A percentile compares a stretch with the other conserved stretches of the same genome.
phyloP scores from a whole-genome alignment of 2,329 filamentous ascomycete genomes.

The Thelonectria olida region DNA sequence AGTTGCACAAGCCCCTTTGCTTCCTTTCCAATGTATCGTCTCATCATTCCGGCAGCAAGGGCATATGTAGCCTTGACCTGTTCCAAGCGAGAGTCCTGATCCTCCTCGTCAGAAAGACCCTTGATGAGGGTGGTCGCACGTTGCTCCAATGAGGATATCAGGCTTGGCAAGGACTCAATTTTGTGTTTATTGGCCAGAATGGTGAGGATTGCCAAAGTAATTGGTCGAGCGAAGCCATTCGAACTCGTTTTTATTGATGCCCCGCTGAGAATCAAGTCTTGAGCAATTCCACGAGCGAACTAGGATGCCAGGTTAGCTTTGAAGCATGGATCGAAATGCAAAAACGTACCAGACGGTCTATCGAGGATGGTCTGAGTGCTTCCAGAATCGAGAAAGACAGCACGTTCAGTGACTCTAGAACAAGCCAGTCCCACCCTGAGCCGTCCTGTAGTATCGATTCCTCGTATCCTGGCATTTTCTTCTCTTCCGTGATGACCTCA shows the following conservation, averaged over 20 bases:
- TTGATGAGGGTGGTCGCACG: constrained; percentile 33
- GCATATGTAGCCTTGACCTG: constrained; percentile 47
- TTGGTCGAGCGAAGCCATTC: constrained; percentile 35
- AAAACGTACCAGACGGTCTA: constrained; percentile 47
- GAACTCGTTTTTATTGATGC: constrained; percentile 20
- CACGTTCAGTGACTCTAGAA: constrained; percentile 41
- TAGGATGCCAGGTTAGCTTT: constrained; percentile 34
- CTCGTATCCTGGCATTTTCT: neutral
- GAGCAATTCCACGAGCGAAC: constrained; percentile 49
- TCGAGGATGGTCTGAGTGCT: constrained; percentile 45
- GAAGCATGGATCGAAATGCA: neutral
- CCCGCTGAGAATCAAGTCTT: constrained; percentile 45
- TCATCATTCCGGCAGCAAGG: constrained; percentile 49
- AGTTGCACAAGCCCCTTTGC: constrained; percentile 46
- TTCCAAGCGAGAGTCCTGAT: constrained; percentile 27
- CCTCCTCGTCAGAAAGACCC: constrained; percentile 19
- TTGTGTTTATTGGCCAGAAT: constrained; percentile 57
- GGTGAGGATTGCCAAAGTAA: constrained; percentile 49
- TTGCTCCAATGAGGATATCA: constrained; percentile 42
- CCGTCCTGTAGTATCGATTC: constrained; percentile 18
- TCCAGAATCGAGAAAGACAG: constrained; percentile 52
- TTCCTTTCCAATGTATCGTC: constrained; percentile 49
- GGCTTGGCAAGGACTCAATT: constrained; percentile 42
- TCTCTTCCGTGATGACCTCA: constrained; percentile 12
- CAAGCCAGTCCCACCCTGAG: constrained; percentile 47